Conservation (phyloP, 306 rosid genomes). For the Dryas alaskensis region DNA sequence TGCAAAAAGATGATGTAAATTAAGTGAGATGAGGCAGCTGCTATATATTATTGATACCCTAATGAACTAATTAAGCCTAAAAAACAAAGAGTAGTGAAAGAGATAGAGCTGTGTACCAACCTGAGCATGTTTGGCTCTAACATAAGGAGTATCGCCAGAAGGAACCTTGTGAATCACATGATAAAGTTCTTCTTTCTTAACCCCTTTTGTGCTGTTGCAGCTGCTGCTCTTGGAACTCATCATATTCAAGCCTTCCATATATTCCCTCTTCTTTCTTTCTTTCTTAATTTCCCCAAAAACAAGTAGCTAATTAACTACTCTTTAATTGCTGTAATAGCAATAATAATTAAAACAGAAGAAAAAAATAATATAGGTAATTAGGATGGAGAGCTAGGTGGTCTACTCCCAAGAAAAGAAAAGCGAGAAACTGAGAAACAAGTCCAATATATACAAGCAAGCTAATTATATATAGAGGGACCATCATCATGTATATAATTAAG, state of each 20-base stretch:
- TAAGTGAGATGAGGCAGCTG: no score
- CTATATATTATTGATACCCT: no score
- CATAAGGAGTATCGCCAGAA: conserved; percentile 81
- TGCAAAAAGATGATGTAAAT: no score
- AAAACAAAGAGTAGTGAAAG: no score
- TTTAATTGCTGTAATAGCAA: background rate
- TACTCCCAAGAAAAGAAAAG: background rate
- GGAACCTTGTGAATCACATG: conserved; percentile 89
- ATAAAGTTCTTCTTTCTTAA: conserved; percentile 55
- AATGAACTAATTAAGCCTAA: no score
- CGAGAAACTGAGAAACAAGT: background rate
- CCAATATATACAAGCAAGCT: background rate
- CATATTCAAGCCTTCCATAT: background rate
- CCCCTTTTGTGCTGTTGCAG: conserved; percentile 31
- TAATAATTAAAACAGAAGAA: background rate
- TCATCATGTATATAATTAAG: background rate
- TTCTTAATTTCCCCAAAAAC: no score
- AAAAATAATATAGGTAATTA: background rate
- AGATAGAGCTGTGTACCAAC: conserved; percentile 22
- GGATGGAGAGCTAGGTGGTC: background rate
- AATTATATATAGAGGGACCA: no score
- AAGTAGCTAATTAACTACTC: no score
- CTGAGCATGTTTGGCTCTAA: conserved; percentile 93
- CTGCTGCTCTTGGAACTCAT: conserved; percentile 21
- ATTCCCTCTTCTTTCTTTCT: background rate